phyloP scores from a whole-genome alignment of 441 rosid genomes.

The Corymbia citriodora region DNA sequence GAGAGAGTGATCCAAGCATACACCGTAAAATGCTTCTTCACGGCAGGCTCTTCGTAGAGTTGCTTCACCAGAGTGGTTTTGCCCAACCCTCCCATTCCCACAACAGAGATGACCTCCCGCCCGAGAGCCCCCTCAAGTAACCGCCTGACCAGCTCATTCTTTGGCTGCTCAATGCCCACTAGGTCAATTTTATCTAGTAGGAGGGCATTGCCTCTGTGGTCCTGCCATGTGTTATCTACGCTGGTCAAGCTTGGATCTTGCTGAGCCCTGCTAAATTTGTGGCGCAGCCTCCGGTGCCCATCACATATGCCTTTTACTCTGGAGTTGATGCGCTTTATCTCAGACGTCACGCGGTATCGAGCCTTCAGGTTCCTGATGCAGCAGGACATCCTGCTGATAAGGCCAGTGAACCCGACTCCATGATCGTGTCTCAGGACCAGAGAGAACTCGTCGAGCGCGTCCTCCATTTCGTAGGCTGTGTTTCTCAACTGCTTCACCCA shows the following conservation, averaged over 20 bases:
- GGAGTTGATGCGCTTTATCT: background rate
- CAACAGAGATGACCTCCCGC: background rate
- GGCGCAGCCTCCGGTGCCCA: background rate
- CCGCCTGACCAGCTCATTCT: background rate
- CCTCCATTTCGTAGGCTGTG: conserved; percentile 4
- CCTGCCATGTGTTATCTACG: background rate
- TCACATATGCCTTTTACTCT: background rate
- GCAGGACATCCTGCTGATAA: background rate
- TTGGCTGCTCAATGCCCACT: background rate
- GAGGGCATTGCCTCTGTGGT: conserved; percentile 1
- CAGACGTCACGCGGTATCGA: background rate
- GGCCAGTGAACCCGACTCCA: background rate
- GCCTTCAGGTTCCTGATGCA: background rate
- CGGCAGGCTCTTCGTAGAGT: background rate
- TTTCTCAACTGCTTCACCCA: conserved; percentile 14
- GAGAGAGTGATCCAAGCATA: background rate
- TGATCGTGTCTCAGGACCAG: background rate
- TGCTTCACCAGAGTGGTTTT: background rate
- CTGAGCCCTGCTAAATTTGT: background rate
- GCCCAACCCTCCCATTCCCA: background rate
- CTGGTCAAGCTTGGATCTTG: background rate
- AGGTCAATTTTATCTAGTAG: background rate
- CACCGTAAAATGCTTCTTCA: background rate
- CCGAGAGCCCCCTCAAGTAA: background rate
- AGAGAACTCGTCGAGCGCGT: conserved; percentile 2